phyloP scores from a whole-genome alignment of 805 yeast species.

The Pichia scutulata region DNA sequence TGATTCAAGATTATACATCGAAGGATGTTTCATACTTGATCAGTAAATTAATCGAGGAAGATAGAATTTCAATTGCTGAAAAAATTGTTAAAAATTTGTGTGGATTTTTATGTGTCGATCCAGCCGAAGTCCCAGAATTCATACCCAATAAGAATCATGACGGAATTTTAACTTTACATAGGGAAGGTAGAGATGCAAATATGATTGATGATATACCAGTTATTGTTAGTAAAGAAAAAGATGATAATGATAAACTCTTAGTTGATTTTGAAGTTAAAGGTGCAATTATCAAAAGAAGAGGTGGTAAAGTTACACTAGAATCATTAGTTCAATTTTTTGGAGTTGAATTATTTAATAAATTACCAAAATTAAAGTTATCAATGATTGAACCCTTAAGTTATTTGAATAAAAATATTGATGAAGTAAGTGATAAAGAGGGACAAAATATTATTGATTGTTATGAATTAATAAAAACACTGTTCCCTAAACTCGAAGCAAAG shows the following conservation, averaged over 20 bases:
- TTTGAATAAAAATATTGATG: slow-evolving; percentile 22
- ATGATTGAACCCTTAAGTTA: slow-evolving; percentile 57
- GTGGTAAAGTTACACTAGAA: slow-evolving; percentile 69
- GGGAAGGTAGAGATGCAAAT: slow-evolving; percentile 61
- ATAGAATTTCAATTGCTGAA: slow-evolving; percentile 71
- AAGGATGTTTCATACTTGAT: slow-evolving; percentile 59
- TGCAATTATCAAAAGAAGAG: slow-evolving; percentile 77
- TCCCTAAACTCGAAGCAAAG: slow-evolving; percentile 48
- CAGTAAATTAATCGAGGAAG: slow-evolving; percentile 43
- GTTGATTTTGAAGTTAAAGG: slow-evolving; percentile 54
- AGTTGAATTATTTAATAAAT: slow-evolving; percentile 42
- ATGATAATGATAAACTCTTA: neutral
- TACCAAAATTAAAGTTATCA: slow-evolving; percentile 59
- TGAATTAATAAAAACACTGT: slow-evolving; percentile 69
- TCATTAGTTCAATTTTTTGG: slow-evolving; percentile 48
- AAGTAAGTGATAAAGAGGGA: slow-evolving; percentile 43
- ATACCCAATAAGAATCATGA: slow-evolving; percentile 51
- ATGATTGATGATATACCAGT: slow-evolving; percentile 2
- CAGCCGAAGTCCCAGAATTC: slow-evolving; percentile 93
- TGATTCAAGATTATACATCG: slow-evolving; percentile 69
- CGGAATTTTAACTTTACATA: slow-evolving; percentile 62
- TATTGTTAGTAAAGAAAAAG: neutral
- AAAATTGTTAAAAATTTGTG: slow-evolving; percentile 86
- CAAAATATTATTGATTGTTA: slow-evolving; percentile 80
- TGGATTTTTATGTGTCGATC: slow-evolving; percentile 90